Base-by-base conservation (phyloP, 805 yeast genomes). In the Nakazawaea sp. region DNA sequence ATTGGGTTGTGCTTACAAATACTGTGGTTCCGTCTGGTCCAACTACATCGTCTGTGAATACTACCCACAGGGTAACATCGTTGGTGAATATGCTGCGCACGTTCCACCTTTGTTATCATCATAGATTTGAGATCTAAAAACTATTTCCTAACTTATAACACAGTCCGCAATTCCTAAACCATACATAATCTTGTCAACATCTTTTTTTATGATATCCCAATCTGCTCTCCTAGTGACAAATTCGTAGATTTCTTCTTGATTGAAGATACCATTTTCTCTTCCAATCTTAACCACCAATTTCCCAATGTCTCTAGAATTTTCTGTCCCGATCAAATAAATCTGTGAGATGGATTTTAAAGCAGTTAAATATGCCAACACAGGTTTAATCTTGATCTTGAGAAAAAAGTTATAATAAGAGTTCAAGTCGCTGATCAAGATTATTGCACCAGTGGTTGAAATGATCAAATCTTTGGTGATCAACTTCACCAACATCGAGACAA, bases 181-280 rank as follows among this genome's bases (percentile, higher is more conserved):
- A 52, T 88, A 92, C 79, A 92, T 84, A n/a, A 86, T 89, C 55
- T 81, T 86, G 57, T 90, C 97, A 8, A 90, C 97, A 42, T 82
- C 83, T 43, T 70, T 66, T 46, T 77, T 81, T 19, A 90, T 82
- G 26, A 62, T 51, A 0, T 72, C 60, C 98, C 98, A 90, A 56
- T 90, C 98, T 26, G 78, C 71, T 40, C 98, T 66, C 43, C 95
- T 64, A 46, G 84, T 88, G 4, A 88, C 92, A 59, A 89, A 83
- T 52, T 86, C 95, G 50, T 86, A 84, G n/a, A 90, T 81, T 48
- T 90, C 98, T 48, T 92, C 97, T 32, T 94, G 95, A 20, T 80
- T 75, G 51, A 90, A 82, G 4, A 90, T 76, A 1, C 97, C 96
- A 46, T 87, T 82, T 57, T 87, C 92, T 50, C 89, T 74, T 36